Percentiles rank a stretch among this genome's conserved stretches.
phyloP scores from a whole-genome alignment of 78 protist genomes.

The slime mould (Dictyostelium discoideum) region DNA sequence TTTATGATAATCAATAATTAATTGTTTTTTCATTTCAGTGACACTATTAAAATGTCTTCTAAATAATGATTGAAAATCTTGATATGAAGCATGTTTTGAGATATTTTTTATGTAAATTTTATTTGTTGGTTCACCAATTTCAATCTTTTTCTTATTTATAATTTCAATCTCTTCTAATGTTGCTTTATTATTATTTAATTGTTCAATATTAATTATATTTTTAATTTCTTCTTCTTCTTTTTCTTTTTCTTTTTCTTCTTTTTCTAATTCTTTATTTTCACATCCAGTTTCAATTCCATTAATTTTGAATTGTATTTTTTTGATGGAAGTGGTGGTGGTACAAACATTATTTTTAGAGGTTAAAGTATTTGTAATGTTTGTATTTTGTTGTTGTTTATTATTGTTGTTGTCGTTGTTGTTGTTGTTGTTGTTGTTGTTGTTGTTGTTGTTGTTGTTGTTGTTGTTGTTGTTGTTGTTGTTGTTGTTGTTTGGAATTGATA shows the following conservation, averaged over 20 bases:
- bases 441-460: not conserved
- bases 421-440: not conserved
- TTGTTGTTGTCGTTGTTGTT: not conserved
- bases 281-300: not conserved
- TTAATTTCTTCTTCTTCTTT: not conserved
- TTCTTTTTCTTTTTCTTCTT: not conserved
- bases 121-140: slow-evolving; percentile 13
- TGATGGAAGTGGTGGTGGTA: no score
- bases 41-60: not conserved
- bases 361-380: not conserved
- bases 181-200: not conserved
- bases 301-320: not conserved
- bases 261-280: not conserved
- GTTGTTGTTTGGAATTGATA: not conserved
- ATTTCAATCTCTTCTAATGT: not conserved
- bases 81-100: not conserved
- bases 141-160: not conserved
- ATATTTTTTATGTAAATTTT: slow-evolving; percentile 40
- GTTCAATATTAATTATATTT: not conserved
- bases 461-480: not conserved
- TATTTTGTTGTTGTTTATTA: not conserved
- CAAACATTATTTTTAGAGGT: not conserved
- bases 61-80: slow-evolving; percentile 4
- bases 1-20: not conserved
- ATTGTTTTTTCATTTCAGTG: not conserved